Percentiles rank a stretch among this genome's conserved stretches.
Evolutionary conservation across 225 moss, liverwort and hornwort species (phyloP).

Genomic region (Neckera pumila): DNA sequence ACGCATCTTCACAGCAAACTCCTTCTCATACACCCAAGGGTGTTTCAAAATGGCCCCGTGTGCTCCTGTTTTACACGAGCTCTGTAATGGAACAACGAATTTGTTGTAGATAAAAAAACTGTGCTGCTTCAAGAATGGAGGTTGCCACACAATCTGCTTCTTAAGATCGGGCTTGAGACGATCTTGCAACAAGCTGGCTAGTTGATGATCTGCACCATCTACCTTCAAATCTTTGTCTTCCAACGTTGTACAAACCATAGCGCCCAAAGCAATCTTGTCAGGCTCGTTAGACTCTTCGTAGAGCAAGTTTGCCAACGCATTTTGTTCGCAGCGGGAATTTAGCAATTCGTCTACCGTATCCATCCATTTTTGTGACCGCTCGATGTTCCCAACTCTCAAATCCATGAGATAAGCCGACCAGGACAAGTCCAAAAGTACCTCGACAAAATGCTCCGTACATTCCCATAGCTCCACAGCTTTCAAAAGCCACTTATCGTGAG

Average conservation of each 20-base stretch:
- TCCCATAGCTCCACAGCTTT: constrained; percentile 18
- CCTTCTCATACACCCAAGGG: neutral
- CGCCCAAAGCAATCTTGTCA: neutral
- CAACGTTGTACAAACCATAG: neutral
- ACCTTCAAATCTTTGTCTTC: neutral
- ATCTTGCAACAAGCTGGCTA: constrained; percentile 1
- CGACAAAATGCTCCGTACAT: constrained; percentile 11
- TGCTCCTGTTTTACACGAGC: neutral
- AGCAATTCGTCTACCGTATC: neutral
- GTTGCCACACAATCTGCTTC: neutral
- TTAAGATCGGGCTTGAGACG: neutral
- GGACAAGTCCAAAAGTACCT: constrained; percentile 6
- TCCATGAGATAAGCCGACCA: constrained; percentile 2
- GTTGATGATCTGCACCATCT: neutral
- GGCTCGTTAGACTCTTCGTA: neutral
- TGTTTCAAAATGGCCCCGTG: neutral
- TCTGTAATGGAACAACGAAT: neutral
- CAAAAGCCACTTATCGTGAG: neutral
- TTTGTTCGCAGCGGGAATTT: neutral
- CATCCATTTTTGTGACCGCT: neutral
- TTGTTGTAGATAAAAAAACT: neutral
- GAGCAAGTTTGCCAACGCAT: neutral
- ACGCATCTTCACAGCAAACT: constrained; percentile 10
- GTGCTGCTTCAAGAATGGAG: neutral
- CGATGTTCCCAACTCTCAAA: neutral